These are phyloP conservation scores for Colletotrichum incanum DNA, from an alignment of 2,329 filamentous ascomycete genomes.

Conservation along the genomic window DNA sequence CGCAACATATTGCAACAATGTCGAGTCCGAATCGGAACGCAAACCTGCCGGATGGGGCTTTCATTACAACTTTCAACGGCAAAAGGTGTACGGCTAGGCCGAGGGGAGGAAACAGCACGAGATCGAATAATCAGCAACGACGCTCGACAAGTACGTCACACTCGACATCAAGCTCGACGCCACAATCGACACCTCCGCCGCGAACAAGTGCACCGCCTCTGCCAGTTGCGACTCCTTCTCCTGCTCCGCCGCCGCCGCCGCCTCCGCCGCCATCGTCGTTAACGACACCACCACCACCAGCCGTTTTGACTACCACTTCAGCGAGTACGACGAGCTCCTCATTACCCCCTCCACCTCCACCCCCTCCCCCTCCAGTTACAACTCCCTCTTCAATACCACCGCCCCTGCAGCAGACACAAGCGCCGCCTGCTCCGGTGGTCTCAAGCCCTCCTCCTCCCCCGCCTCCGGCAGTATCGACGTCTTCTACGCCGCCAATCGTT, in stretches of 20 bases:
- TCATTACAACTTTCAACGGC: constrained; percentile 65
- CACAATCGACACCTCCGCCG: constrained; percentile 28
- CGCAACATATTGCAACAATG: constrained; percentile 59
- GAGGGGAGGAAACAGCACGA: constrained; percentile 46
- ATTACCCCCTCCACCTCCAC: constrained; percentile 43
- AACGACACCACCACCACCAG: constrained; percentile 15
- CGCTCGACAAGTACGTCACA: constrained; percentile 33
- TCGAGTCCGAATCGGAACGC: constrained; percentile 51
- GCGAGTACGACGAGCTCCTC: constrained; percentile 57
- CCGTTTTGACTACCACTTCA: constrained; percentile 47
- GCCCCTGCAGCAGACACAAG: no score
- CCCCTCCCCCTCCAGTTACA: constrained; percentile 43
- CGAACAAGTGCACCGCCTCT: constrained; percentile 28
- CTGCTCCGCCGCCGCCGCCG: constrained; percentile 16
- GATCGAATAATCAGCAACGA: constrained; percentile 28
- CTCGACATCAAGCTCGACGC: constrained; percentile 35
- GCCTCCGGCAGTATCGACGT: constrained; percentile 27
- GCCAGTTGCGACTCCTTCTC: background rate
- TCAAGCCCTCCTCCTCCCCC: constrained; percentile 38
- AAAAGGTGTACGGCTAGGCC: constrained; percentile 70
- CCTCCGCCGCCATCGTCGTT: constrained; percentile 9
- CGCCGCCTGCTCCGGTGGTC: constrained; percentile 31
- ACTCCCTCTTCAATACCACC: constrained; percentile 21
- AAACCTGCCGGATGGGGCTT: constrained; percentile 61
- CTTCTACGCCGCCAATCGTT: constrained; percentile 27